phyloP scores from a whole-genome alignment of 441 rosid species.

The Oxalis stricta region DNA sequence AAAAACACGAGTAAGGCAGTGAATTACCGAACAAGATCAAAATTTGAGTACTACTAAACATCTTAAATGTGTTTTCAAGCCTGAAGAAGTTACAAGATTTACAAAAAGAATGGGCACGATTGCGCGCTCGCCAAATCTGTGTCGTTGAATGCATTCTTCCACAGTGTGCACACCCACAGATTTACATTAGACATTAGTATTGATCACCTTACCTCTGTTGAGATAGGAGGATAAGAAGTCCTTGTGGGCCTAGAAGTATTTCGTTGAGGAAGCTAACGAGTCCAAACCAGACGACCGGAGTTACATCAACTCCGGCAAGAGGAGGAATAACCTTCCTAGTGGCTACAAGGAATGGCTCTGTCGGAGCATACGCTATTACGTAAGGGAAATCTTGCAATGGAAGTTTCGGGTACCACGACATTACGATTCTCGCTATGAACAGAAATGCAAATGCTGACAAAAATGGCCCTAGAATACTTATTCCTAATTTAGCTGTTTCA shows the following conservation, averaged over 20 bases:
- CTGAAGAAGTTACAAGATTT: no score
- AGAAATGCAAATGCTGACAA: slow-evolving; percentile 64
- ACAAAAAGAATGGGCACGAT: no score
- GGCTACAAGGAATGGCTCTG: slow-evolving; percentile 62
- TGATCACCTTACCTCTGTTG: no score
- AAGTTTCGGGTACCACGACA: slow-evolving; percentile 97
- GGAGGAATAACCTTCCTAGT: slow-evolving; percentile 85
- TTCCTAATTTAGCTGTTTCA: slow-evolving; percentile 56
- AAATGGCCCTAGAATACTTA: slow-evolving; percentile 54
- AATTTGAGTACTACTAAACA: no score
- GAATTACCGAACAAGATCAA: no score
- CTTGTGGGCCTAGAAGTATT: slow-evolving; percentile 80
- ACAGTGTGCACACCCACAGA: no score
- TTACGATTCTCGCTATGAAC: slow-evolving; percentile 61
- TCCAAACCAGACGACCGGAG: slow-evolving; percentile 88
- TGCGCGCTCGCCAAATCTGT: no score
- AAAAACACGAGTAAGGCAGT: no score
- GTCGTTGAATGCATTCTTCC: no score
- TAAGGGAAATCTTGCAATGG: slow-evolving; percentile 79
- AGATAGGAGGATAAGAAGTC: slow-evolving; percentile 63
- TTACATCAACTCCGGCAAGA: slow-evolving; percentile 79
- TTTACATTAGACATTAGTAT: no score
- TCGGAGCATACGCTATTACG: slow-evolving; percentile 79
- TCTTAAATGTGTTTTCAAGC: no score
- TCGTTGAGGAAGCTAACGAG: slow-evolving; percentile 72